Evolutionary conservation across 768 basidiomycete genomes (phyloP), one percentile per base, ranked within the genome.

Genomic region (Tulasnella sp.): DNA sequence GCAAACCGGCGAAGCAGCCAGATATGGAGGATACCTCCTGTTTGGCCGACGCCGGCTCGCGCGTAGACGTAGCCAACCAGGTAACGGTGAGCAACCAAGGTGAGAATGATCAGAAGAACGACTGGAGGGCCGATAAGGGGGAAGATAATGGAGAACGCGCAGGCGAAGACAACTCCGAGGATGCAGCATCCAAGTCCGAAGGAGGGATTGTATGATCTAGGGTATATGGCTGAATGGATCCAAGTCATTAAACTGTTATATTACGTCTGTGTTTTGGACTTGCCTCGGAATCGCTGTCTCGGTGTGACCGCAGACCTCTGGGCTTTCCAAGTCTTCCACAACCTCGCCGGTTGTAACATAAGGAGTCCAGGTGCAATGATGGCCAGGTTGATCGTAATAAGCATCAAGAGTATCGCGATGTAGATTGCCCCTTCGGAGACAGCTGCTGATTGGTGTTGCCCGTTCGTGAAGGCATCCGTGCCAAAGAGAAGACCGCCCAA

Each of bases 41-140:
- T 91, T 77, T 90, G 88, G 16, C 76, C 74, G 7, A 89, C 89
- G 73, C 86, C 85, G 32, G 87, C 88, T 44, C 89, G 84, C 1
- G 85, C 90, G 76, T 89, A 90, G 22, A 92, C 90, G 78, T 92
- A 91, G 40, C 90, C 89, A 73, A 91, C 81, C 68, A 92, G 84
- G 80, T 86, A 92, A 41, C 90, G 89, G 79, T 91, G 89, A n/a
- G 91, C 91, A 75, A 91, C 83, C 71, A 91, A 80, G 11, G 87
- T 87, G 17, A 91, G 81, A 67, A 89, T 82, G 1, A 93, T 79
- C 67, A 92, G 79, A 41, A 92, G 74, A 63, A 86, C 82, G 37
- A 89, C 87, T 69, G 90, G 88, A 63, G 91, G 89, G 0, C 85
- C 87, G 72, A 93, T 86, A 69, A 92, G 80, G 1, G 92, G 91